Evolutionary conservation across 805 yeast species (phyloP).

Genomic region (Soucietia sequanensis): DNA sequence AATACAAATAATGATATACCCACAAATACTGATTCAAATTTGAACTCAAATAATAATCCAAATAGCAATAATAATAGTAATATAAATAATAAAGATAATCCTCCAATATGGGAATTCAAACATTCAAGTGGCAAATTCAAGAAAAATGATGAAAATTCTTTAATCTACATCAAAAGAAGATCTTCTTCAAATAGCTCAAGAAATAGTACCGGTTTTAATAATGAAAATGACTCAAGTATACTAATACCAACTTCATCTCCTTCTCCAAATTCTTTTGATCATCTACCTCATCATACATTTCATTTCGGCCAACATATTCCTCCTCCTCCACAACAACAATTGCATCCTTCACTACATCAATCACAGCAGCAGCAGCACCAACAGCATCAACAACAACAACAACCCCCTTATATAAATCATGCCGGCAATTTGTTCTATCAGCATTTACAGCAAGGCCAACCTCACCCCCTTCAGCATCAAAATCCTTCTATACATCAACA

Average conservation of each 20-base stretch:
- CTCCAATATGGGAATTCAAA: slow-evolving; percentile 55
- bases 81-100: slow-evolving; percentile 15
- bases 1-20: slow-evolving; percentile 4
- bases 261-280: slow-evolving; percentile 7
- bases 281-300: slow-evolving; percentile 8
- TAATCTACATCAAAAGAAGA: slow-evolving; percentile 49
- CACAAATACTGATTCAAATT: not conserved
- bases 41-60: too few species aligned
- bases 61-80: too few species aligned
- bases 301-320: slow-evolving; percentile 3
- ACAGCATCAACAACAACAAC: too few species aligned
- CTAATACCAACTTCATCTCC: slow-evolving; percentile 10
- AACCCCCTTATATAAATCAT: slow-evolving; percentile 3
- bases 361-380: too few species aligned
- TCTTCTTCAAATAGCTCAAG: slow-evolving; percentile 35
- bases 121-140: slow-evolving; percentile 51
- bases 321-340: slow-evolving; percentile 3
- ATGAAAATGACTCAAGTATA: slow-evolving; percentile 3
- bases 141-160: slow-evolving; percentile 44
- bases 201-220: slow-evolving; percentile 4
- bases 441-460: too few species aligned
- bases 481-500: not conserved
- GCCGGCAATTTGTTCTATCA: slow-evolving; percentile 2
- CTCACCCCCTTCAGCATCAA: slow-evolving; percentile 1
- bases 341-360: too few species aligned